Base-by-base conservation (phyloP, 23 red algal genomes). In the Gracilaria domingensis region DNA sequence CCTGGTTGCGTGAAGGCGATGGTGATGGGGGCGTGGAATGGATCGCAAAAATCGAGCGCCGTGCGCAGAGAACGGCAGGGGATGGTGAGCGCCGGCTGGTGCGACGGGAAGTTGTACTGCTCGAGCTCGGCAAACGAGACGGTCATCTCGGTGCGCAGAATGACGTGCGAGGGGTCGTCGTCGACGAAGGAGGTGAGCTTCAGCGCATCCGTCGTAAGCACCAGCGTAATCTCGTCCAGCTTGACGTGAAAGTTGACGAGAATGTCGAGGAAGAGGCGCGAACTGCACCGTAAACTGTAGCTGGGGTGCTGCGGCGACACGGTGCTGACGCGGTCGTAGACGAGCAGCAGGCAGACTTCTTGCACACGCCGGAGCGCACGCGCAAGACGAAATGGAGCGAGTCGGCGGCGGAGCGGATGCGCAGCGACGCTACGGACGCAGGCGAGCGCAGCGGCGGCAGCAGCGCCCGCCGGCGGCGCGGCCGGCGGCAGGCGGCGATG, bases 31-130 rank as follows among this genome's bases (percentile, higher is more conserved):
- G 14, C 51, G 53, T 89, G 72, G 53, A 79, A 64, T 8, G 71
- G 71, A 17, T 89, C 85, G 55, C 85, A 89, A 65, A 89, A 89
- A 34, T 89, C 85, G 21, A 89, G 51, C 36, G 74, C 85, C 35
- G 74, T 53, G 69, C 85, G 85, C 6, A 89, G 60, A 14, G 62
- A 67, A 34, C 61, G 62, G 8, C 85, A 89, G 17, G 33, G 53
- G 20, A 89, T 44, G 20, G 85, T 89, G 42, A 89, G 69, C 44
- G 71, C 9, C 4, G 26, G 21, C 20, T 25, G 45, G 21, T 40
- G 25, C 9, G 48, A 36, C 18, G 67, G 49, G n/a, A 20, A 55
- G 24, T 23, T 56, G 38, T 89, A 66, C 20, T 35, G 42, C 23
- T 89, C 85, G 0, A 89, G 75, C 60, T 89, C 66, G 34, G 44